Evolutionary conservation across 2,329 filamentous ascomycete genomes (phyloP).

Genomic region (Decorospora gaudefroyi): DNA sequence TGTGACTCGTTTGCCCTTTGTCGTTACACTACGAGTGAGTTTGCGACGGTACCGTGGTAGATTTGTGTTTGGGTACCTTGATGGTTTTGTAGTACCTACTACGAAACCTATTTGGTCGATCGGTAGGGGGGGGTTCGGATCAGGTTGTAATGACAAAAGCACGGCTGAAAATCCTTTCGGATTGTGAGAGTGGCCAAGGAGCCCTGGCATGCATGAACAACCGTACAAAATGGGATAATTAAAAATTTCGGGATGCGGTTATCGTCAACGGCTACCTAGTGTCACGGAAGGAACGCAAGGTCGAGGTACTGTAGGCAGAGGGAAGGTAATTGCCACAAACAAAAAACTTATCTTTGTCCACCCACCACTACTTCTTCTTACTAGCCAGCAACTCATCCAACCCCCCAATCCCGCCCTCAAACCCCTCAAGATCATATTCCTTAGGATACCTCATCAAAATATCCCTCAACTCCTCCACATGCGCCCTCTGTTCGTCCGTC

Average conservation of each 20-base stretch:
- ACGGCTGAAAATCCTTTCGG: too few species aligned
- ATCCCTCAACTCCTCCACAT: constrained; percentile 76
- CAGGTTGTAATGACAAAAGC: background rate
- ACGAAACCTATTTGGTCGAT: background rate
- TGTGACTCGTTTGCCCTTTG: background rate
- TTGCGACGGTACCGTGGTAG: too few species aligned
- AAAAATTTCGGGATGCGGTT: too few species aligned
- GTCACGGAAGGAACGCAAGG: too few species aligned
- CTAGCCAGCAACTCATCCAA: constrained; percentile 51
- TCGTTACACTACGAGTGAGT: background rate
- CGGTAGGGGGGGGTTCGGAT: background rate
- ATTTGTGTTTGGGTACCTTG: constrained; percentile 8
- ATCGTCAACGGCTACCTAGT: too few species aligned
- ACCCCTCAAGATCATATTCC: constrained; percentile 83
- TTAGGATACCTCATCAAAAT: constrained; percentile 83
- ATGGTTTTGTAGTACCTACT: background rate
- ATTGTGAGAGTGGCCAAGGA: too few species aligned
- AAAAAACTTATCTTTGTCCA: background rate
- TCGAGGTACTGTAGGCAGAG: too few species aligned
- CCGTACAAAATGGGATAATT: too few species aligned
- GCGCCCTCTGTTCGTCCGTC: constrained; percentile 74
- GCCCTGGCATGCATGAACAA: too few species aligned
- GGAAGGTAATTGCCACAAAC: too few species aligned
- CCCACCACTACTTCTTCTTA: constrained; percentile 18
- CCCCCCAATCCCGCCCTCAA: constrained; percentile 72